Conservation (phyloP, 2,329 filamentous ascomycete genomes). For the Ilyonectria destructans region DNA sequence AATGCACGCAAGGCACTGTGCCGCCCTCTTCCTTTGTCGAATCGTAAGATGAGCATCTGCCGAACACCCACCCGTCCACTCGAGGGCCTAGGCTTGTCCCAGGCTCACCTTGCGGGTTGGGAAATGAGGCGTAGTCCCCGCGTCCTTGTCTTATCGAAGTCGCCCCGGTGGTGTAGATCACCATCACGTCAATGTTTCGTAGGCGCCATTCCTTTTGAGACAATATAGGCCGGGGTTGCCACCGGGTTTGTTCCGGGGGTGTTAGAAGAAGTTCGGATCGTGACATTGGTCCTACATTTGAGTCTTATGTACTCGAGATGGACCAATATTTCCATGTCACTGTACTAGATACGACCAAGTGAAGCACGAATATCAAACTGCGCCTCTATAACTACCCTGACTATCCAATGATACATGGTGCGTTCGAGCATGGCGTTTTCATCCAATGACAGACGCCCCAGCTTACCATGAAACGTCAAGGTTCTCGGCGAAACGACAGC, state of each 20-base stretch:
- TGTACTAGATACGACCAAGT: background rate
- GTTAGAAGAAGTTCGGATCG: constrained; percentile 21
- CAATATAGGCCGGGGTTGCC: constrained; percentile 16
- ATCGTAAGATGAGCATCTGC: constrained; percentile 42
- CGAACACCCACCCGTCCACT: constrained; percentile 27
- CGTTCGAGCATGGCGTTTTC: constrained; percentile 8
- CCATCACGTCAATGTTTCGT: constrained; percentile 32
- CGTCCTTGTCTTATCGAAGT: constrained; percentile 41
- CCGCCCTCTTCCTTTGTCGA: constrained; percentile 22
- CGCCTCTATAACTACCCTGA: background rate
- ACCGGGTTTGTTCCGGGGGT: constrained; percentile 18
- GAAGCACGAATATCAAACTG: background rate
- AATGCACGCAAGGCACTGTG: constrained; percentile 23
- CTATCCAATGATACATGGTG: constrained; percentile 18
- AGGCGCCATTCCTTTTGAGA: constrained; percentile 21
- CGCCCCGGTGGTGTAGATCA: constrained; percentile 24
- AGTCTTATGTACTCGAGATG: constrained; percentile 9
- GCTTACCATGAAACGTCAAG: constrained; percentile 15
- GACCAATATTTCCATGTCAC: background rate
- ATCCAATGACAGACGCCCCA: constrained; percentile 17
- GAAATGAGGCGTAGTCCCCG: constrained; percentile 41
- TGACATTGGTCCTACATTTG: constrained; percentile 8
- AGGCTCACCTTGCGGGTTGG: constrained; percentile 30
- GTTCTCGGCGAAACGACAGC: constrained; percentile 3
- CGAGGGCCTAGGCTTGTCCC: constrained; percentile 21